Conservation (phyloP, 805 yeast species). For the Monosporozyma yasuniensis region DNA sequence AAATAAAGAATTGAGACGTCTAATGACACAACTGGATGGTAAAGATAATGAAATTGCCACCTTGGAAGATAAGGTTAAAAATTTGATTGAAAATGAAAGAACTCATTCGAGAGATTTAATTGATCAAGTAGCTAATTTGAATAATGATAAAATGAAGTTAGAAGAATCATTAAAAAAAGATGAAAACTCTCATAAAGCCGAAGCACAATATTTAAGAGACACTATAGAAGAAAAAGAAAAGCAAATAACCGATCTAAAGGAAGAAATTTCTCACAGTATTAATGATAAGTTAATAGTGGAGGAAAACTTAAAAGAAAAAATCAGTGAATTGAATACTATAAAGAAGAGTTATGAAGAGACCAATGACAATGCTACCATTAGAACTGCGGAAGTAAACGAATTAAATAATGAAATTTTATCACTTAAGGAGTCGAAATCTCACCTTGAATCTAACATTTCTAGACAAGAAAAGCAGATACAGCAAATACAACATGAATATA, state of each 20-base stretch:
- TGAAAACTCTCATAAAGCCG: conserved; percentile 8
- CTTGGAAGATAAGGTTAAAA: conserved; percentile 4
- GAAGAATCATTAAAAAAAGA: conserved; percentile 8
- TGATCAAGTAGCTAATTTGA: conserved; percentile 6
- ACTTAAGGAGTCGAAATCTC: conserved; percentile 22
- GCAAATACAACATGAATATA: conserved; percentile 18
- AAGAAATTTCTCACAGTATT: not conserved
- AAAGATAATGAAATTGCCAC: conserved; percentile 4
- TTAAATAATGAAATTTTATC: conserved; percentile 29
- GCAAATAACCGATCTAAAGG: conserved; percentile 1
- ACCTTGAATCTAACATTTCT: conserved; percentile 26
- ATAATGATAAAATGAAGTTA: conserved; percentile 7
- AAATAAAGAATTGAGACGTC: conserved; percentile 3
- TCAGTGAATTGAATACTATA: conserved; percentile 14
- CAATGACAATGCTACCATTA: conserved; percentile 30
- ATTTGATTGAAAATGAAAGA: conserved; percentile 2
- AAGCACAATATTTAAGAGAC: not conserved
- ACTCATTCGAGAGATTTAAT: conserved; percentile 3
- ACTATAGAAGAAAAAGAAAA: conserved; percentile 4
- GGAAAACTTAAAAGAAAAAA: conserved; percentile 1
- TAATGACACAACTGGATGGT: conserved; percentile 1
- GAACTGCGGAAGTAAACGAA: conserved; percentile 32
- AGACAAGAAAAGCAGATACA: conserved; percentile 26
- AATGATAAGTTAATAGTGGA: conserved; percentile 3
- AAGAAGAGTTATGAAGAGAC: conserved; percentile 18